These are phyloP conservation scores for Flaveria brownii DNA, from an alignment of 129 eudicot species.

Conservation along the genomic window DNA sequence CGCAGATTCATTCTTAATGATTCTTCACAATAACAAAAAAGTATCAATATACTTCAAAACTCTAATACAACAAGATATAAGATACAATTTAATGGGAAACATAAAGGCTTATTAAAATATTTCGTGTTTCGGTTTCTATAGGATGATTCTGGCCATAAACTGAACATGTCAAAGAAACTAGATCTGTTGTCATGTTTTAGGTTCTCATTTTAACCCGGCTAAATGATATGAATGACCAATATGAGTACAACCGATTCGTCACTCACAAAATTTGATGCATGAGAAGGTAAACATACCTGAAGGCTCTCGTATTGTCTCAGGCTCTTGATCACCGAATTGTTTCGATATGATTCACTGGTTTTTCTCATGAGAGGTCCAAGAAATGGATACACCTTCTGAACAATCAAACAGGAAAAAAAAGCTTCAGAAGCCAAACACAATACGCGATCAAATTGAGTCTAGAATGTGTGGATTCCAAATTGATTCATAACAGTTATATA, in stretches of 20 bases:
- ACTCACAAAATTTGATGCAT: slow-evolving; percentile 1
- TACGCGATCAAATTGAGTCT: slow-evolving; percentile 5
- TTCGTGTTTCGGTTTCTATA: not conserved
- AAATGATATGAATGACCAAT: not conserved
- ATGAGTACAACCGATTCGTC: not conserved
- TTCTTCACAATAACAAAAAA: not conserved
- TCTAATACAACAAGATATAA: not conserved
- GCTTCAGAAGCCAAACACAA: slow-evolving; percentile 16
- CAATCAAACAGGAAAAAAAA: slow-evolving; percentile 22
- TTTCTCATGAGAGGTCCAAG: slow-evolving; percentile 91
- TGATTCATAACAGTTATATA: slow-evolving; percentile 3
- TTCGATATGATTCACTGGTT: slow-evolving; percentile 81
- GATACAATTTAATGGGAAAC: not conserved
- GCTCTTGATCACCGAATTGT: slow-evolving; percentile 80
- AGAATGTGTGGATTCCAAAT: not conserved
- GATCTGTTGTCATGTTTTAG: not conserved
- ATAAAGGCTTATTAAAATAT: not conserved
- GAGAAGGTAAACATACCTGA: slow-evolving; percentile 53
- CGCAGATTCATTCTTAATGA: not conserved
- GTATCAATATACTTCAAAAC: not conserved
- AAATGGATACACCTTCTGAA: slow-evolving; percentile 83
- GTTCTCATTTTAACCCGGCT: not conserved
- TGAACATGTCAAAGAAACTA: not conserved
- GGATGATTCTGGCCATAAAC: not conserved
- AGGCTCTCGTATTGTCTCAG: slow-evolving; percentile 85